phyloP scores from a whole-genome alignment of 2,329 filamentous ascomycete species.

The Fusarium haematococcum region DNA sequence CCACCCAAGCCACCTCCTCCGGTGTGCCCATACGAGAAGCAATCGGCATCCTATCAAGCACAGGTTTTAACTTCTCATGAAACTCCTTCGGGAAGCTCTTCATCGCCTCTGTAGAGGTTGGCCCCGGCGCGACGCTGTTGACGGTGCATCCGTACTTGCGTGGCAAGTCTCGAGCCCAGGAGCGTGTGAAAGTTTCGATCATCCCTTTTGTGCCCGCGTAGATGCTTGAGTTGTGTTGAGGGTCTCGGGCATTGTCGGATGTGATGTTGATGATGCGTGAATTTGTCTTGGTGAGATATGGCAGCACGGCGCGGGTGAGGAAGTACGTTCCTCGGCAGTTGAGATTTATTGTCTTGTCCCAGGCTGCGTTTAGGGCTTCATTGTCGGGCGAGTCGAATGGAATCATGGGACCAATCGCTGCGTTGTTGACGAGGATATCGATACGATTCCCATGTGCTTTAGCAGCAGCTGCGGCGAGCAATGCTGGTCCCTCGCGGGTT shows the following conservation, averaged over 20 bases:
- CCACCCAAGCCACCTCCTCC: not conserved
- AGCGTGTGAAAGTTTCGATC: not conserved
- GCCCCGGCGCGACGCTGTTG: not conserved
- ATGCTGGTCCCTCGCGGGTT: not conserved
- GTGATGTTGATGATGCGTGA: not conserved
- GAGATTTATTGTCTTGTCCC: not conserved
- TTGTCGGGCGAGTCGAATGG: not conserved
- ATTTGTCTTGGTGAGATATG: not conserved
- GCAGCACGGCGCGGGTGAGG: not conserved
- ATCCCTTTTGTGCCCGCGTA: not conserved
- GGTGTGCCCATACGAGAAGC: not conserved
- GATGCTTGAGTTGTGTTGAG: not conserved
- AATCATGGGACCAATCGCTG: not conserved
- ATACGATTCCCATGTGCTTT: not conserved
- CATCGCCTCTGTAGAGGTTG: not conserved
- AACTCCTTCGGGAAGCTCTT: not conserved
- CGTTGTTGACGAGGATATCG: not conserved
- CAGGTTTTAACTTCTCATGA: not conserved
- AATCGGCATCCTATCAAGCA: not conserved
- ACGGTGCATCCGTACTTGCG: not conserved
- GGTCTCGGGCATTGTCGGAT: not conserved
- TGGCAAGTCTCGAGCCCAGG: not conserved
- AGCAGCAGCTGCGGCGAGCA: not conserved
- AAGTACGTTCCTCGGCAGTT: not conserved
- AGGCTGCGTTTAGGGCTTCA: not conserved